Base-by-base conservation (phyloP, 352 stramenopile species). In the Phytophthora aleatoria region DNA sequence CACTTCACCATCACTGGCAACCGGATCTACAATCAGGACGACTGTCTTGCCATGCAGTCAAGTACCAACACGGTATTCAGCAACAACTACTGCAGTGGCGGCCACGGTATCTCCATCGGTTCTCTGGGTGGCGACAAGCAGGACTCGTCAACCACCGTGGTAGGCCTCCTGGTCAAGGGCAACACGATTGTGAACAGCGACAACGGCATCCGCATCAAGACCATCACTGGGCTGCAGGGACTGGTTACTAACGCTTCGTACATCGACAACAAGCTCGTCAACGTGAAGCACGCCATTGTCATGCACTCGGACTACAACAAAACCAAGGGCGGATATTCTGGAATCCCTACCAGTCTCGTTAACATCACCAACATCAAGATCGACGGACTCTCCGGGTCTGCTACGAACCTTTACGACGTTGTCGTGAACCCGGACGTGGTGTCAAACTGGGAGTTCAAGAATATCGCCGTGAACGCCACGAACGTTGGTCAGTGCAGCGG, bases 101-200 rank as follows among this genome's bases (percentile, higher is more conserved):
- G 54, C 5, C 51, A 67, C 47, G 67, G 71, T 5, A 67, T 79
- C 51, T 79, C 71, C 6, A 69, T 79, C 47, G 67, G 71, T 27
- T 79, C 71, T 33, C 31, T 79, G 20, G 71, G 67, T 13, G 71
- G 63, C 11, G 5, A 20, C 7, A 39, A 38, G 0, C 9, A 71
- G 6, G 52, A 74, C 38, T 38, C 33, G 38, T 48, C 9, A 58
- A 68, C 12, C 44, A 75, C 61, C 11, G 58, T 78, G 33, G 43
- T 31, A 1, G 51, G 60, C 12, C 51, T 80, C 3, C 50, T 50
- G 3, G 68, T 77, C 0, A 27, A 61, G 5, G 66, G 65, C 59
- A 76, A 74, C 67, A 61, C 53, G 49, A 79, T 79, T 50, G 55
- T 78, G 11, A 42, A 79, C 61, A 79, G 42, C 31, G 39, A 11